Percentiles rank a stretch among this genome's conserved stretches.
Conservation (phyloP, 176 grass and related monocot species). For the Puccinellia tenuiflora region DNA sequence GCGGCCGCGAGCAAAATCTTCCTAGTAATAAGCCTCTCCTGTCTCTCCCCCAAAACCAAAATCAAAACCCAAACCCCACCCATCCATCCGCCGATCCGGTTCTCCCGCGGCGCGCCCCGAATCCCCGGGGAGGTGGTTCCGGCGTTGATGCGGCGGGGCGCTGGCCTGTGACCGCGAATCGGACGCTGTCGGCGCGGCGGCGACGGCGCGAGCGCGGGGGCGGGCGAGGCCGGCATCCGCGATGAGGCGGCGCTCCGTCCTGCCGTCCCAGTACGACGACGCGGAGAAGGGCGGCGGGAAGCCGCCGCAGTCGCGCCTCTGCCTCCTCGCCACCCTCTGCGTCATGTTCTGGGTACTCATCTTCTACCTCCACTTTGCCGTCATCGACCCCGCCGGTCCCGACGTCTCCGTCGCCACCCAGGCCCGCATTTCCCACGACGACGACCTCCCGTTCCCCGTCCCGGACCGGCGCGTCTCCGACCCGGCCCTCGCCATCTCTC, state of each 20-base stretch:
- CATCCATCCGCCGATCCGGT: slow-evolving; percentile 14
- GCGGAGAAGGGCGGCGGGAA: slow-evolving; percentile 69
- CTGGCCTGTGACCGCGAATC: neutral
- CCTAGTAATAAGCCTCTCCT: neutral
- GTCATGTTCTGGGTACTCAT: slow-evolving; percentile 96
- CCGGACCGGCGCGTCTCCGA: slow-evolving; percentile 17
- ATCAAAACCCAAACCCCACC: neutral
- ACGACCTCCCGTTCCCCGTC: neutral
- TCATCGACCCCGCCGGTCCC: slow-evolving; percentile 35
- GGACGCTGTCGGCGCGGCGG: neutral
- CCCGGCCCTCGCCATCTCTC: neutral
- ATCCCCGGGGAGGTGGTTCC: neutral
- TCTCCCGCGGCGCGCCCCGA: slow-evolving; percentile 7
- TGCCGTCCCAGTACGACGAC: slow-evolving; percentile 45
- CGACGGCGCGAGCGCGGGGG: neutral
- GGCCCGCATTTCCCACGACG: slow-evolving; percentile 6
- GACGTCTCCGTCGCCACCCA: neutral
- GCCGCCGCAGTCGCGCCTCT: slow-evolving; percentile 61
- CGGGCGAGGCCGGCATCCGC: neutral
- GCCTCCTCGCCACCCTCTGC: slow-evolving; percentile 64
- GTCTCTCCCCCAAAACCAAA: neutral
- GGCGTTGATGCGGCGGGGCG: neutral
- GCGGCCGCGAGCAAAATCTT: slow-evolving; percentile 2
- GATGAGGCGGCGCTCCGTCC: slow-evolving; percentile 65
- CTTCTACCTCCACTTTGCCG: slow-evolving; percentile 87